Evolutionary conservation across 345 rosid species (phyloP), one percentile per base, ranked within the genome.

Genomic region (Cardamine chenopodiifolia): DNA sequence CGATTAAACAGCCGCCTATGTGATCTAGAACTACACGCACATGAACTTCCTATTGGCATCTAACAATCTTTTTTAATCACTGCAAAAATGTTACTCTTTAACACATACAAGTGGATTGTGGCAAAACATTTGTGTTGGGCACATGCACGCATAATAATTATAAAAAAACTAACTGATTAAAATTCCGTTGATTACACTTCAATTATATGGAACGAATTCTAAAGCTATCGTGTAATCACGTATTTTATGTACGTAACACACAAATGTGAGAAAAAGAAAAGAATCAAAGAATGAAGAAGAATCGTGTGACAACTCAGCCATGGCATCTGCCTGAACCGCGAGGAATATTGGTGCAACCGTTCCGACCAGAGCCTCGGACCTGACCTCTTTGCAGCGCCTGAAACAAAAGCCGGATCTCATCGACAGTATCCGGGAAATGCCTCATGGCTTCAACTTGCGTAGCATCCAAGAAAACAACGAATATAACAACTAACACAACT

Each of bases 271-370:
- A 9, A 76, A 44, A 70, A 35, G 34, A 32, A 44, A 25, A 20
- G 17, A 70, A 66, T 52, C 50, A 78, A 78, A 59, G 73, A 78
- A 78, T 66, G 62, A 50, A 29, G 39, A 56, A 57, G 49, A 13
- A 20, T 71, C 23, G 57, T 59, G 20, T 37, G 45, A 32, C 32
- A 59, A 52, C 63, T 71, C 11, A 66, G 63, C 73, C 73, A 29
- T 32, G 32, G 62, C 81, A 78, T 17, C 47, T 52, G 22, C 77
- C 77, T 72, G 39, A 11, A 66, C 81, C 57, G 5, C 62, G 28
- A 26, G 73, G 77, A 17, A 78, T 42, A 60, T 71, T 18, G 34
- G 81, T 78, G 73, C 81, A 78, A 66, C 81, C 81, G 52, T 78
- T 78, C 19, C 42, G 52, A 37, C 81, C 64, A n/a, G 81, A 78